Base-by-base conservation (phyloP, 2,329 filamentous ascomycete genomes). In the Blumeria graminis region DNA sequence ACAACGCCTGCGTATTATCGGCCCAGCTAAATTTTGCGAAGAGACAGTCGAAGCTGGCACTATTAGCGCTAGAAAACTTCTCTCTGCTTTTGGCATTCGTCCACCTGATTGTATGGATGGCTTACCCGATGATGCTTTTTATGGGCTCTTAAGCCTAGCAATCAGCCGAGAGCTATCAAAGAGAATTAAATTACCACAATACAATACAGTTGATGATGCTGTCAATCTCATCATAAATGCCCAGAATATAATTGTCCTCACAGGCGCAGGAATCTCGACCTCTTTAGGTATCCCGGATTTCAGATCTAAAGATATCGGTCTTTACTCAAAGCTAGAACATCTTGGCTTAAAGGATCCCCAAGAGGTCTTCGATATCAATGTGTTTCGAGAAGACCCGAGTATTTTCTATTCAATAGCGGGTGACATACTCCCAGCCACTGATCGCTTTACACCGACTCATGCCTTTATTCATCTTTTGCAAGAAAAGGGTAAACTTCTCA, bases 241-340 rank as follows among this genome's bases (percentile, higher is more conserved):
- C 57, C 78, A 78, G 62, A 94, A 94, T 68, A 89, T 98, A 28
- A 79, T 98, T 64, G 84, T 96, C 61, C 78, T 98, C 62, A 96
- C 92, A 0, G 92, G 92, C 55, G 92, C 92, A 16, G 92, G 92
- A 62, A 96, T 98, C 62, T 95, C 89, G 32, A 98, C 92, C 0
- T 94, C 87, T 55, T 79, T 98, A 18, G 92, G 92, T 59, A 96
- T 98, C 58, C 92, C 92, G 4, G 92, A 98, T 68, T 98, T 98
- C 66, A 82, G 92, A 61, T 95, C 89, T 55, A 92, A 92, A 68
- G 84, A 86, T 64, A 94, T 82, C 1, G 90, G 90, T 54, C 82
- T 96, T 57, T 96, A 96, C 70, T 82, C 87, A 50, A 83, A 88
- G 66, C 74, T 96, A 55, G 81, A 78, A 62, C 79, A 86, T 64